Evolutionary conservation across 2,329 filamentous ascomycete species (phyloP).

Genomic region (Penicillium occitanis): DNA sequence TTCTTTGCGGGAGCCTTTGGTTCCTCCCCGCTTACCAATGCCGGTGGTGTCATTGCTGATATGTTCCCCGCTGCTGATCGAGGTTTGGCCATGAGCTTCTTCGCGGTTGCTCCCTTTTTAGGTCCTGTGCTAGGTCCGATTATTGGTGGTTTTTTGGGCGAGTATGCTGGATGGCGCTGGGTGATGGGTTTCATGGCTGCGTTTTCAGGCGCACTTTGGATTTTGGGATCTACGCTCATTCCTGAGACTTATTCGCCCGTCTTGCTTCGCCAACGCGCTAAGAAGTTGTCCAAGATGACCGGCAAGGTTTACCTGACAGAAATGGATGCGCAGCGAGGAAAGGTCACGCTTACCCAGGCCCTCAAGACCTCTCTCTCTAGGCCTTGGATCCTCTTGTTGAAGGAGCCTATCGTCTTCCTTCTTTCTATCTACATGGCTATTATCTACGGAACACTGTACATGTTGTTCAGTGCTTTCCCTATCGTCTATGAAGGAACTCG

Average conservation of each 20-base stretch:
- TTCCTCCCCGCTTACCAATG: slow-evolving; percentile 62
- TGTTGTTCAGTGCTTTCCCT: slow-evolving; percentile 55
- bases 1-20: slow-evolving; percentile 66
- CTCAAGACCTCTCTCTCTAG: slow-evolving; percentile 52
- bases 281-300: slow-evolving; percentile 49
- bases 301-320: slow-evolving; percentile 51
- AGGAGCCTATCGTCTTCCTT: slow-evolving; percentile 53
- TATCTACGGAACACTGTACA: slow-evolving; percentile 54
- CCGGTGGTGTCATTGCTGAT: slow-evolving; percentile 63
- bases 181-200: slow-evolving; percentile 63
- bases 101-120: slow-evolving; percentile 66
- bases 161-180: slow-evolving; percentile 68
- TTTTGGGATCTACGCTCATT: slow-evolving; percentile 32
- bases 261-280: slow-evolving; percentile 52
- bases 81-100: slow-evolving; percentile 61
- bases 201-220: slow-evolving; percentile 62
- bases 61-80: slow-evolving; percentile 57
- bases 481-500: slow-evolving; percentile 50
- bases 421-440: slow-evolving; percentile 54
- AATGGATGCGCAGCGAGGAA: slow-evolving; percentile 44
- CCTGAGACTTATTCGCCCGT: slow-evolving; percentile 51
- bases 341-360: slow-evolving; percentile 38
- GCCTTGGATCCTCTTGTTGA: slow-evolving; percentile 51
- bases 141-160: slow-evolving; percentile 65
- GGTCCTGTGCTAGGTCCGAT: slow-evolving; percentile 66